Conservation (phyloP, 2,329 filamentous ascomycete genomes). For the Trichophyton rubrum region DNA sequence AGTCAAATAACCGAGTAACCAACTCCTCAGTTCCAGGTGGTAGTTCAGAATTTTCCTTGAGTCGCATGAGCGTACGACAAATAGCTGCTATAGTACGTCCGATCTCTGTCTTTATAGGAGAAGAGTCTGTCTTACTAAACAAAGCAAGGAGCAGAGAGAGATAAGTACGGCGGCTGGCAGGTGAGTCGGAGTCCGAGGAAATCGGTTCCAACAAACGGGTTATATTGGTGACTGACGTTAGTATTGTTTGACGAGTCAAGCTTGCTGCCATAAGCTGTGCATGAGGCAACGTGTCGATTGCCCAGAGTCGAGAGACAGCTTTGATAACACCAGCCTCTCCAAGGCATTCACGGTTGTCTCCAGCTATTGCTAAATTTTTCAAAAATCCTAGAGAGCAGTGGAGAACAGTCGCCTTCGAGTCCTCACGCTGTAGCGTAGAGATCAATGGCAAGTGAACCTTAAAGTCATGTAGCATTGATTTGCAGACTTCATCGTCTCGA, state of each 20-base stretch:
- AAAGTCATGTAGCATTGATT: slow-evolving; percentile 28
- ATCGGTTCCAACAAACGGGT: slow-evolving; percentile 24
- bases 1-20: slow-evolving; percentile 23
- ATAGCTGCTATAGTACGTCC: slow-evolving; percentile 36
- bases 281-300: slow-evolving; percentile 31
- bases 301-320: slow-evolving; percentile 29
- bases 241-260: slow-evolving; percentile 29
- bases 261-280: slow-evolving; percentile 35
- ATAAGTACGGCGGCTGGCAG: slow-evolving; percentile 24
- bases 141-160: slow-evolving; percentile 32
- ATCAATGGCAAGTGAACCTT: slow-evolving; percentile 31
- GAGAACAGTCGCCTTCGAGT: slow-evolving; percentile 30
- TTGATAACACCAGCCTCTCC: slow-evolving; percentile 29
- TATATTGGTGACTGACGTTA: slow-evolving; percentile 28
- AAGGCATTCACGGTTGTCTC: slow-evolving; percentile 29
- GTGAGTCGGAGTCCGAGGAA: slow-evolving; percentile 20
- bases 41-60: slow-evolving; percentile 11
- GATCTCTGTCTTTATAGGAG: slow-evolving; percentile 36
- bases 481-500: slow-evolving; percentile 32
- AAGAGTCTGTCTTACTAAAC: slow-evolving; percentile 32
- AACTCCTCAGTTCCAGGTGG: slow-evolving; percentile 13
- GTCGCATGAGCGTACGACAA: slow-evolving; percentile 15
- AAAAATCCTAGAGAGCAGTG: slow-evolving; percentile 36
- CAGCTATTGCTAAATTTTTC: slow-evolving; percentile 37
- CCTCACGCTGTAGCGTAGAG: slow-evolving; percentile 25